Conservation (phyloP, 495 filamentous ascomycete genomes). For the Aspergillus haitiensis region DNA sequence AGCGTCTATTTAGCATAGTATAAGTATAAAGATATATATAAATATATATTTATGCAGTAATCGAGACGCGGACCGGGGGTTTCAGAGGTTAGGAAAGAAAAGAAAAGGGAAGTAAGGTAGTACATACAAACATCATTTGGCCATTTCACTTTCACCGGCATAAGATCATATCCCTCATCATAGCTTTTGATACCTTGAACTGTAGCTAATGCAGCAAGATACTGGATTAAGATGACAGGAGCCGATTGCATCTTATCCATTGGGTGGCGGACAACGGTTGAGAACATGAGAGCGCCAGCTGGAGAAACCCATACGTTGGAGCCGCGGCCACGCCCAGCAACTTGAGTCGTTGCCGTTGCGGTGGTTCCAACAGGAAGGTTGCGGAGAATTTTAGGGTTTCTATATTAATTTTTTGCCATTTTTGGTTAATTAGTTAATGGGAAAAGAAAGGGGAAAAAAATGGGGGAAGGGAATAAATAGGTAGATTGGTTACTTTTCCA, state of each 20-base stretch:
- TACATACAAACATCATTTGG: constrained; percentile 83
- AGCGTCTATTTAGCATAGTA: constrained; percentile 53
- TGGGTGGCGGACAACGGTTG: constrained; percentile 78
- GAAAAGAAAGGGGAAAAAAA: neutral
- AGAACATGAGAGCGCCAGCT: constrained; percentile 81
- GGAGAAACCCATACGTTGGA: constrained; percentile 95
- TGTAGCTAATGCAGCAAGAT: constrained; percentile 86
- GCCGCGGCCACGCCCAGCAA: constrained; percentile 89
- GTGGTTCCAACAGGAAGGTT: constrained; percentile 81
- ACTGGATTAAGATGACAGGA: constrained; percentile 92
- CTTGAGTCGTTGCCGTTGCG: constrained; percentile 85
- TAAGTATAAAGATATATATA: neutral
- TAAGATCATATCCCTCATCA: constrained; percentile 64
- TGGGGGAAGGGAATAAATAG: neutral
- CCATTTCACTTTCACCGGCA: constrained; percentile 93
- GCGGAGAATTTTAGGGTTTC: constrained; percentile 75
- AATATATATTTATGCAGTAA: neutral
- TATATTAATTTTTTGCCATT: constrained; percentile 34
- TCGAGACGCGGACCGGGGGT: neutral
- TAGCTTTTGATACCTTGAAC: constrained; percentile 83
- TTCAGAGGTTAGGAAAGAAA: too few relatives aligned
- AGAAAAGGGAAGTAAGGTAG: neutral
- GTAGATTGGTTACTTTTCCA: constrained; percentile 73
- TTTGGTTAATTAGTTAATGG: too few relatives aligned
- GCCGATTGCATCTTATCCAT: constrained; percentile 67